Evolutionary conservation across 75 land plant species (phyloP).

Genomic region (Chamaecyparis obtusa): DNA sequence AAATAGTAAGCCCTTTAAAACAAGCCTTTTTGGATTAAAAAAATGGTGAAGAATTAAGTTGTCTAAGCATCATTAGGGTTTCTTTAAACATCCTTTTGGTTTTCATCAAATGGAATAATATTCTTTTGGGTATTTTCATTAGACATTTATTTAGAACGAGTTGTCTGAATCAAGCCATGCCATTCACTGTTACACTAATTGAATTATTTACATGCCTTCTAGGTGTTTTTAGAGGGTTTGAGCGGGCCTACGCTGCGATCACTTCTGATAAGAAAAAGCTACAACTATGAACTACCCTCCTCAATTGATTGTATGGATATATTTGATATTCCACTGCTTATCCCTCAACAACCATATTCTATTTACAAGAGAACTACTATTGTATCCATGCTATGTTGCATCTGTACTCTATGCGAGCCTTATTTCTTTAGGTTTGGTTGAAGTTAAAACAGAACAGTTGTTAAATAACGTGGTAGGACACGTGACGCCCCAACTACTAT

Average conservation of each 20-base stretch:
- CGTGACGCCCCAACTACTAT: no score
- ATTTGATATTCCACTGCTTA: no score
- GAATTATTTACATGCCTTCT: not conserved
- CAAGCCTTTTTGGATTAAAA: not conserved
- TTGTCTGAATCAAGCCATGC: not conserved
- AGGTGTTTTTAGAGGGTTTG: constrained; percentile 3
- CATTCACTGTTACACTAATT: not conserved
- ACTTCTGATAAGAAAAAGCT: no score
- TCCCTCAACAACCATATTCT: no score
- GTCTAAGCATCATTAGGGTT: not conserved
- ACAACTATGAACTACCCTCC: no score
- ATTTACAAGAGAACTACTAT: no score
- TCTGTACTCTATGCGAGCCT: no score
- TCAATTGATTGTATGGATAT: no score
- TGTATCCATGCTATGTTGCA: no score
- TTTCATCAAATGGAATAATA: not conserved
- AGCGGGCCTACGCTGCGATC: not conserved
- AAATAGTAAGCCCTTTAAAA: not conserved
- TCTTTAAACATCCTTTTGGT: not conserved
- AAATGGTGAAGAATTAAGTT: not conserved
- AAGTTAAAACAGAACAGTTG: no score
- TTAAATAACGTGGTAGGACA: no score
- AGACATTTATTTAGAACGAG: not conserved
- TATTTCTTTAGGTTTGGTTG: no score
- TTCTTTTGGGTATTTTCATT: not conserved